Conservation (phyloP, 257 asterid genomes). For the Solanum habrochaites region DNA sequence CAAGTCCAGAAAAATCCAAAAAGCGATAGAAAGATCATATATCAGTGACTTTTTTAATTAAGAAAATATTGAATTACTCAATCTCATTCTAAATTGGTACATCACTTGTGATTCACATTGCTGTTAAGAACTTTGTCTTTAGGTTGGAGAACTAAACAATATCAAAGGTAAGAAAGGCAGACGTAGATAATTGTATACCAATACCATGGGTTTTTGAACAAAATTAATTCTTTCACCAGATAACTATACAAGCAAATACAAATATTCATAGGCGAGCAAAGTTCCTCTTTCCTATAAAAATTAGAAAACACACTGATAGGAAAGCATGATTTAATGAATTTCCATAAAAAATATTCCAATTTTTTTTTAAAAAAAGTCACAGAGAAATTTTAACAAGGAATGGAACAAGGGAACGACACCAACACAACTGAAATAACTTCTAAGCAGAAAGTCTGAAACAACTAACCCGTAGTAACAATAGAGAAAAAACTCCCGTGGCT, state of each 20-base stretch:
- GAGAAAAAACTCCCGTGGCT: conserved; percentile 78
- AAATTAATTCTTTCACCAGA: background rate
- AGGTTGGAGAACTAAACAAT: background rate
- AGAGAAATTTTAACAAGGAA: background rate
- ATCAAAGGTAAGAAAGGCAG: background rate
- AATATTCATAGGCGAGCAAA: background rate
- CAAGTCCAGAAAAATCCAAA: background rate
- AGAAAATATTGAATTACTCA: background rate
- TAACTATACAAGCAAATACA: background rate
- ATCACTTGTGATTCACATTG: background rate
- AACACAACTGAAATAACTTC: background rate
- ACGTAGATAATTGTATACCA: background rate
- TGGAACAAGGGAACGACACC: background rate
- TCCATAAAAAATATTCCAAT: background rate
- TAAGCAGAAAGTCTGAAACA: background rate
- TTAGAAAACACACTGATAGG: background rate
- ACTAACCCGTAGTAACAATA: conserved; percentile 90
- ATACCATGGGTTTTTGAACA: background rate
- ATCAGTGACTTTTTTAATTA: background rate
- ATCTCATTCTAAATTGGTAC: background rate
- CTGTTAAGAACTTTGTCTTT: background rate
- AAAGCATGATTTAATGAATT: background rate
- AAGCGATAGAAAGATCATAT: background rate
- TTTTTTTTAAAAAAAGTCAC: background rate
- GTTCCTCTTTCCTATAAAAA: background rate